Evolutionary conservation across 352 stramenopile genomes (phyloP), one percentile per base, ranked within the genome.

Genomic region (Pythium diclinum): DNA sequence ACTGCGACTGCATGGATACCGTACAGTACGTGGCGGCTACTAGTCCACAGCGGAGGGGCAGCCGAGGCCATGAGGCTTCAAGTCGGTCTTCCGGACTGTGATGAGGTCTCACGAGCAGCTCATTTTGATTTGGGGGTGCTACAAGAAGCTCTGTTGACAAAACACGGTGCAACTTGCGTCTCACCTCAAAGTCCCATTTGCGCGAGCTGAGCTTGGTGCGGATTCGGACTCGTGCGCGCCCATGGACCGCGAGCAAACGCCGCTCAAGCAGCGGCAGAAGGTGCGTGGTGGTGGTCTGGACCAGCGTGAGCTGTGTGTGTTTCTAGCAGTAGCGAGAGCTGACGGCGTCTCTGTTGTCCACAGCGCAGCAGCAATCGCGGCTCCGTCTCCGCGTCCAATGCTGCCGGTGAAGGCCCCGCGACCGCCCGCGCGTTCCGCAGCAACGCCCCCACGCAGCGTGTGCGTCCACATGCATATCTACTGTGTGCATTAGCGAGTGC

Each of bases 221-320:
- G 36, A 63, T 13, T 53, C 48, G 52, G 36, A 42, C 36, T 42
- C 9, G 36, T 4, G 33, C 33, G 16, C 30, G 46, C 32, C 47
- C 52, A 91, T 89, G 82, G 82, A 91, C 78, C 82, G 82, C 40
- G 82, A 91, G 68, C 75, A 72, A 53, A 91, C 82, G 54, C 82
- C 82, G 51, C 76, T 85, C 63, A 89, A 89, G 75, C 82, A 91
- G 80, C 79, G 82, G 13, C 79, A 89, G 59, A 88, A 89, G 79
- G 82, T 89, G 52, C 56, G 69, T 62, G 1, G 51, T 47, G 9
- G 23, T 8, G n/a, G 25, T 44, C 34, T 10, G 1, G 48, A 6
- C 17, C 14, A 21, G 10, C 36, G 21, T 32, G 1, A 57, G 33
- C 7, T 23, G 5, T 36, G 3, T 46, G 23, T 61, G 25, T 58